phyloP scores from a whole-genome alignment of 1,284 basidiomycete genomes.

The Apiotrichum akiyoshidainum region DNA sequence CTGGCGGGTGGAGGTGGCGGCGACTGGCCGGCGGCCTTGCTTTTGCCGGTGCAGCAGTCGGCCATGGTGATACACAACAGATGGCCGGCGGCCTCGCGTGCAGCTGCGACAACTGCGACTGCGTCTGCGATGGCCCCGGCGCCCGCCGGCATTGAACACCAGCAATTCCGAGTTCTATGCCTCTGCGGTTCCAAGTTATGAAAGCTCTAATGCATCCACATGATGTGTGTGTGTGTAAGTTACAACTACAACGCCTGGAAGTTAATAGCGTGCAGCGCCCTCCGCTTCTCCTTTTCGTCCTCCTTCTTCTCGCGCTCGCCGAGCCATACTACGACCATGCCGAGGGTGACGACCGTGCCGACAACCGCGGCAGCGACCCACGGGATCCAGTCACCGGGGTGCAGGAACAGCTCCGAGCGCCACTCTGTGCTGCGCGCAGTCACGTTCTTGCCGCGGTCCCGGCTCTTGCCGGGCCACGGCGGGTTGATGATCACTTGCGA shows the following conservation, averaged over 20 bases:
- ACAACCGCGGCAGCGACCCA: slow-evolving; percentile 88
- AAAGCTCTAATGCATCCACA: too few species aligned
- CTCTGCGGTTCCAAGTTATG: too few species aligned
- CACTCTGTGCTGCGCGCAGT: slow-evolving; percentile 56
- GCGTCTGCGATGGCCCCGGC: too few species aligned
- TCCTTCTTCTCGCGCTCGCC: slow-evolving; percentile 93
- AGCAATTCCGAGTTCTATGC: too few species aligned
- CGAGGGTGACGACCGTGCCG: slow-evolving; percentile 69
- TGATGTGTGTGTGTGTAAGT: background rate
- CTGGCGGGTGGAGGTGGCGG: too few species aligned
- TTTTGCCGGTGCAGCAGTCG: too few species aligned
- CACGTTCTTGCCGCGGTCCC: slow-evolving; percentile 15
- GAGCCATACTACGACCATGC: slow-evolving; percentile 76
- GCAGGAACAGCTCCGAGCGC: slow-evolving; percentile 84
- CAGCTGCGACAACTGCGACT: too few species aligned
- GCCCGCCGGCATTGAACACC: too few species aligned
- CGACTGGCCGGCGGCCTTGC: too few species aligned
- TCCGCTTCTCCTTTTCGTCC: slow-evolving; percentile 82
- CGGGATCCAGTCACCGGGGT: slow-evolving; percentile 95
- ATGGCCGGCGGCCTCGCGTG: too few species aligned
- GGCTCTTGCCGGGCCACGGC: slow-evolving; percentile 48
- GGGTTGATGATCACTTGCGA: slow-evolving; percentile 94
- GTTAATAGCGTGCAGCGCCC: slow-evolving; percentile 89
- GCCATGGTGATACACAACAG: too few species aligned
- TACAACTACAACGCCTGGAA: slow-evolving; percentile 77